phyloP scores from a whole-genome alignment of 2,329 filamentous ascomycete genomes.

The Elsinoe perseae region DNA sequence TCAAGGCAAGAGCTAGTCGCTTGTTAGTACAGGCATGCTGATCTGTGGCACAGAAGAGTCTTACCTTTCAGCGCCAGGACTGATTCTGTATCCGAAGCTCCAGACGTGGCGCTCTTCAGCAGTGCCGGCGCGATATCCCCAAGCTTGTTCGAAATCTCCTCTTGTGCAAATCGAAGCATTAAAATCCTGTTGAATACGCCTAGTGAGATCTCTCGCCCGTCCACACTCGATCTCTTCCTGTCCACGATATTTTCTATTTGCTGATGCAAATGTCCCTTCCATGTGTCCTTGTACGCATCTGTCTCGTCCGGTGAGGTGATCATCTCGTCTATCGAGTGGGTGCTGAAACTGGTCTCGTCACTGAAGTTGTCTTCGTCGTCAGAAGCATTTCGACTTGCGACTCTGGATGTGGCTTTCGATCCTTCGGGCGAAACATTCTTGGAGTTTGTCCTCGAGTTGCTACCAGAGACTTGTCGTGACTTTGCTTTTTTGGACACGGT shows the following conservation, averaged over 20 bases:
- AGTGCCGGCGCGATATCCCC: constrained; percentile 58
- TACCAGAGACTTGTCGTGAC: constrained; percentile 48
- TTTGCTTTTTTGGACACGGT: constrained; percentile 62
- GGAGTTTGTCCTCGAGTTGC: constrained; percentile 52
- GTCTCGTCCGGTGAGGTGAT: constrained; percentile 46
- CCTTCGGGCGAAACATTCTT: constrained; percentile 50
- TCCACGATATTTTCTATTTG: constrained; percentile 65
- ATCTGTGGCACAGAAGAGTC: constrained; percentile 26
- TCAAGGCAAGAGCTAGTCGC: constrained; percentile 54
- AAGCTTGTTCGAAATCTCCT: constrained; percentile 52
- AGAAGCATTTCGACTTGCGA: constrained; percentile 55
- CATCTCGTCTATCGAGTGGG: constrained; percentile 61
- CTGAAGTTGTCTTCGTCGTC: constrained; percentile 54
- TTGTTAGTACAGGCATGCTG: constrained; percentile 20
- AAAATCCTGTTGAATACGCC: constrained; percentile 56
- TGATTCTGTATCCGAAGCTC: constrained; percentile 61
- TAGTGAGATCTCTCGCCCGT: constrained; percentile 60
- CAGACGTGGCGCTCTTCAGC: constrained; percentile 61
- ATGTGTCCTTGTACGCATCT: constrained; percentile 43
- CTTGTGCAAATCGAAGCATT: constrained; percentile 59
- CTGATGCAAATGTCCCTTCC: constrained; percentile 55
- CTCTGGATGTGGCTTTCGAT: constrained; percentile 53
- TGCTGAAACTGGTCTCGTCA: constrained; percentile 52
- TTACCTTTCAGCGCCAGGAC: constrained; percentile 56
- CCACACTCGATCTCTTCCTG: constrained; percentile 68